Percentiles rank a stretch among this genome's conserved stretches.
Evolutionary conservation across 768 basidiomycete species (phyloP).

Genomic region (Mycena rebaudengoi): DNA sequence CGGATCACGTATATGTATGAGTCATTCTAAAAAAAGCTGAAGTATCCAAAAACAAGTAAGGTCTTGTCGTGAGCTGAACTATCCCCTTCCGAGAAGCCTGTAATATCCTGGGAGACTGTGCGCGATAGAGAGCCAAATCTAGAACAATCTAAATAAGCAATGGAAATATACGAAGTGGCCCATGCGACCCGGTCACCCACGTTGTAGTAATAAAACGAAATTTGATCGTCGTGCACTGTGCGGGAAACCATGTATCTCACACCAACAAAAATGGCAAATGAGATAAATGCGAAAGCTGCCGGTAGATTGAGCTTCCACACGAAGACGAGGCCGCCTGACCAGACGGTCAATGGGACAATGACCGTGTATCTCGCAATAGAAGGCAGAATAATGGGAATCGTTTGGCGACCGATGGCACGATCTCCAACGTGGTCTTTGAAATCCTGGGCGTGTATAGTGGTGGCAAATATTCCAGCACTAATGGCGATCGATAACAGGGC

Average conservation of each 20-base stretch:
- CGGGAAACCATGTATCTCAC: neutral
- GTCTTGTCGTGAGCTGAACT: no score
- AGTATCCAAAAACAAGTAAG: no score
- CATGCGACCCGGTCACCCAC: no score
- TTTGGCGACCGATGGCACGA: slow-evolving; percentile 45
- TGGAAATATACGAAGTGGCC: no score
- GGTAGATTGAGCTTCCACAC: slow-evolving; percentile 46
- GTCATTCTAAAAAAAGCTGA: no score
- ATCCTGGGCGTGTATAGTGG: slow-evolving; percentile 58
- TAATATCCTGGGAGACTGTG: slow-evolving; percentile 2
- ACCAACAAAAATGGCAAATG: slow-evolving; percentile 39
- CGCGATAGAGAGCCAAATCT: neutral
- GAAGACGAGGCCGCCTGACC: slow-evolving; percentile 44
- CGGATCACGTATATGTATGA: no score
- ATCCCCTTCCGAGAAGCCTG: neutral
- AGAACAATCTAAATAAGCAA: neutral
- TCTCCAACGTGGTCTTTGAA: slow-evolving; percentile 55
- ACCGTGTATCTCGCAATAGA: slow-evolving; percentile 37
- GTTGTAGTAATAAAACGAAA: slow-evolving; percentile 1
- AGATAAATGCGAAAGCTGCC: slow-evolving; percentile 35
- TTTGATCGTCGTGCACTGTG: neutral
- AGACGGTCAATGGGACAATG: slow-evolving; percentile 43
- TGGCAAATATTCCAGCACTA: slow-evolving; percentile 49
- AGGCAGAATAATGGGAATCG: slow-evolving; percentile 56
- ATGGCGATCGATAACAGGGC: slow-evolving; percentile 42